Conservation (phyloP, 2,329 filamentous ascomycete genomes). For the Epichloe sibirici region DNA sequence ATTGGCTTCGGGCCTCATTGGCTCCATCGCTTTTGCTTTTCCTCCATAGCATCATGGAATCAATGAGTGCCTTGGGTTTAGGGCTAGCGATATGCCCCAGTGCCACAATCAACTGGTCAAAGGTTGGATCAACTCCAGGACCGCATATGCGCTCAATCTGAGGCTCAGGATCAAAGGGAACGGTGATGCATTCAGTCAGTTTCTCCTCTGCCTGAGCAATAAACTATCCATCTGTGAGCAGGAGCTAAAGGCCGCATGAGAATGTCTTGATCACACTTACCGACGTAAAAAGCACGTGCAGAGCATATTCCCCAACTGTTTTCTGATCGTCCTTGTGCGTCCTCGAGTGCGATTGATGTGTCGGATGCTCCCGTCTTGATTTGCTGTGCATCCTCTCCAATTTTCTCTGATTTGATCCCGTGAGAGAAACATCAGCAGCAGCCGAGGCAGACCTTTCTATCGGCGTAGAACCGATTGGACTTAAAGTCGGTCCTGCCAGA, state of each 20-base stretch:
- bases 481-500: slow-evolving; percentile 28
- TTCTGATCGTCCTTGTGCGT: slow-evolving; percentile 66
- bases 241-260: slow-evolving; percentile 7
- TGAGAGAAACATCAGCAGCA: slow-evolving; percentile 30
- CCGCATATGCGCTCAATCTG: slow-evolving; percentile 85
- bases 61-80: slow-evolving; percentile 89
- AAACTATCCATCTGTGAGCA: slow-evolving; percentile 41
- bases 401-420: slow-evolving; percentile 37
- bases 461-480: slow-evolving; percentile 10
- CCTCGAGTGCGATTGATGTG: slow-evolving; percentile 64
- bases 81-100: slow-evolving; percentile 89
- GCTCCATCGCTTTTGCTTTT: slow-evolving; percentile 91
- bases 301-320: slow-evolving; percentile 93
- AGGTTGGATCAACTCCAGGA: slow-evolving; percentile 71
- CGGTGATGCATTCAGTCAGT: slow-evolving; percentile 75
- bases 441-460: slow-evolving; percentile 36
- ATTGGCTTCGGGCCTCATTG: slow-evolving; percentile 48
- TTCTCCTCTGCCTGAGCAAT: slow-evolving; percentile 95
- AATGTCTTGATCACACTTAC: slow-evolving; percentile 31
- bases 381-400: slow-evolving; percentile 53
- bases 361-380: slow-evolving; percentile 57
- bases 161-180: slow-evolving; percentile 67
- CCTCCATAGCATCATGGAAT: slow-evolving; percentile 96
- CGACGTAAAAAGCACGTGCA: slow-evolving; percentile 92
- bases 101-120: slow-evolving; percentile 88